Percentiles rank a stretch among this genome's conserved stretches.
These are phyloP conservation scores for Penicillium taxi DNA, from an alignment of 495 filamentous ascomycete species.

Conservation along the genomic window DNA sequence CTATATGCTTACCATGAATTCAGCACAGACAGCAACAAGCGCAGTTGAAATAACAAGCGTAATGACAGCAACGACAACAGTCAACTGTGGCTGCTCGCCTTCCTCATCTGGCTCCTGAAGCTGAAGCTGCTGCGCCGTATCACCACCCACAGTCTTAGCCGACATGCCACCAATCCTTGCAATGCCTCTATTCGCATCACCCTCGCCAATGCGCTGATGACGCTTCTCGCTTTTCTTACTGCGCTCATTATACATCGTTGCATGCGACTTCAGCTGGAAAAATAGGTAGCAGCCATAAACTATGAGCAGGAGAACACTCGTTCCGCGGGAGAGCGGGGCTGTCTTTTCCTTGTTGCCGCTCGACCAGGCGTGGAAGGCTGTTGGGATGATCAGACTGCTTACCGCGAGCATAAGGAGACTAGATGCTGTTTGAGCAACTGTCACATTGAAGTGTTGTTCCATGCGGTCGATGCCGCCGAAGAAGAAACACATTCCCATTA, in stretches of 20 bases:
- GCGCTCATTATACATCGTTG: slow-evolving; percentile 61
- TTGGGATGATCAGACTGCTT: slow-evolving; percentile 77
- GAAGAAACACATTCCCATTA: slow-evolving; percentile 92
- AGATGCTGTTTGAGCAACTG: slow-evolving; percentile 86
- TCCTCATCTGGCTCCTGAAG: slow-evolving; percentile 47
- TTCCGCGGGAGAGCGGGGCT: slow-evolving; percentile 40
- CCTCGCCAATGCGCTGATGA: slow-evolving; percentile 44
- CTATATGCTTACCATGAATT: slow-evolving; percentile 60
- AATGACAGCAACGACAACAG: slow-evolving; percentile 57
- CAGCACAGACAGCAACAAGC: slow-evolving; percentile 79
- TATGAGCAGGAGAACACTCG: slow-evolving; percentile 63
- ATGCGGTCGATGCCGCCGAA: slow-evolving; percentile 70
- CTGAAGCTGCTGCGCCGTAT: slow-evolving; percentile 37
- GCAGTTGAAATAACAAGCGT: slow-evolving; percentile 66
- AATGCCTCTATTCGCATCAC: slow-evolving; percentile 52
- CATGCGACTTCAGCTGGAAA: slow-evolving; percentile 77
- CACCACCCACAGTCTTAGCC: slow-evolving; percentile 30
- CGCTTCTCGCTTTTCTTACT: slow-evolving; percentile 60
- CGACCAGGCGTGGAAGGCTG: slow-evolving; percentile 64
- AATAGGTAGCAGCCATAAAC: slow-evolving; percentile 71
- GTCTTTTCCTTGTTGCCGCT: slow-evolving; percentile 23
- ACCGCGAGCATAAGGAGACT: slow-evolving; percentile 74
- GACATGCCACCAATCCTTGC: slow-evolving; percentile 51
- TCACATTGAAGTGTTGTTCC: slow-evolving; percentile 87
- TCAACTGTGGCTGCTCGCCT: slow-evolving; percentile 66